Evolutionary conservation across 2,329 filamentous ascomycete genomes (phyloP).

Genomic region (Cordyceps cicadae): DNA sequence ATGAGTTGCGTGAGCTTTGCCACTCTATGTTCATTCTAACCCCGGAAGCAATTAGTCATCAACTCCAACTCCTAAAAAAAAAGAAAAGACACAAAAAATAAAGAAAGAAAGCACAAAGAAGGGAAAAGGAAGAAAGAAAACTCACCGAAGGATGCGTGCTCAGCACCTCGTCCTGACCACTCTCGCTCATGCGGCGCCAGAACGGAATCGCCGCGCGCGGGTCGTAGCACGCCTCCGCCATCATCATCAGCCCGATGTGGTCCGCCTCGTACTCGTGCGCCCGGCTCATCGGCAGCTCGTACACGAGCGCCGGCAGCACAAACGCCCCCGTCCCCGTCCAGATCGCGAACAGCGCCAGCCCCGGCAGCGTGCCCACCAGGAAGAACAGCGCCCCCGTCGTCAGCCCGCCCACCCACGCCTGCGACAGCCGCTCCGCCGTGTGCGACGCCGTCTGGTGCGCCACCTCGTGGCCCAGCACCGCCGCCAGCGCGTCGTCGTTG

Average conservation of each 20-base stretch:
- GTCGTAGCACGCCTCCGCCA: conserved; percentile 71
- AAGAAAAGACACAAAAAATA: background rate
- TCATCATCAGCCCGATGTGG: conserved; percentile 74
- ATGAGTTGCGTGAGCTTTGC: conserved; percentile 58
- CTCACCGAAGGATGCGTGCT: conserved; percentile 67
- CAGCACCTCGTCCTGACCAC: conserved; percentile 49
- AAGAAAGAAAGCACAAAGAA: background rate
- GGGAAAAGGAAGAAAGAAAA: conserved; percentile 11
- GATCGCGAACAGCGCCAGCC: conserved; percentile 29
- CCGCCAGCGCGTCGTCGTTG: conserved; percentile 61
- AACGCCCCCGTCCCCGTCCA: conserved; percentile 37
- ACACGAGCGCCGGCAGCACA: conserved; percentile 51
- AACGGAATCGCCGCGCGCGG: conserved; percentile 58
- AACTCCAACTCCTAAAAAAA: too few species aligned
- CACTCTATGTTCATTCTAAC: conserved; percentile 52
- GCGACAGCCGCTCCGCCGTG: conserved; percentile 53
- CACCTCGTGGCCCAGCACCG: conserved; percentile 72
- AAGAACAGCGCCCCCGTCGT: conserved; percentile 42
- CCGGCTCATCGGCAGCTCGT: conserved; percentile 59
- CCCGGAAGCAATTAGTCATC: conserved; percentile 3
- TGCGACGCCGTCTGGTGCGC: conserved; percentile 67
- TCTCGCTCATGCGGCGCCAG: conserved; percentile 57
- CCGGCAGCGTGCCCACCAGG: conserved; percentile 36
- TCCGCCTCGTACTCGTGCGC: conserved; percentile 72
- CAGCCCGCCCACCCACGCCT: conserved; percentile 43